These are phyloP conservation scores for Populus simonii DNA, from an alignment of 345 rosid genomes.

Conservation along the genomic window DNA sequence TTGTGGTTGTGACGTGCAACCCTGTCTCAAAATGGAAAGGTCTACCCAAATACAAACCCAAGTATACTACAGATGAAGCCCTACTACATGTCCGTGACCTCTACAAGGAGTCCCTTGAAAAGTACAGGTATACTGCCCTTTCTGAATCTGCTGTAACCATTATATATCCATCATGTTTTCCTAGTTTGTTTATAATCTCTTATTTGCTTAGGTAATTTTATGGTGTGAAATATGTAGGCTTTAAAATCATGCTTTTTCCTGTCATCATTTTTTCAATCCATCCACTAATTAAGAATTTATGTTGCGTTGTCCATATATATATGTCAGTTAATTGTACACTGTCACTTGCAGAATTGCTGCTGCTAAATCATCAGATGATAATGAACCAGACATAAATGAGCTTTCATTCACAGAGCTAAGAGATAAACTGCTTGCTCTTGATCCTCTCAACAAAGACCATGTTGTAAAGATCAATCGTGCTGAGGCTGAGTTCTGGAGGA, in stretches of 20 bases:
- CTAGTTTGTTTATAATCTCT: not conserved
- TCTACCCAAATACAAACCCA: conserved; percentile 73
- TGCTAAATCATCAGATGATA: conserved; percentile 40
- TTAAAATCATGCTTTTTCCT: not conserved
- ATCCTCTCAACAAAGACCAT: conserved; percentile 86
- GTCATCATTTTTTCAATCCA: not conserved
- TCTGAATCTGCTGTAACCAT: not conserved
- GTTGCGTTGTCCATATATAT: not conserved
- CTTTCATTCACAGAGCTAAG: conserved; percentile 85
- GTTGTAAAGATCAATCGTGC: conserved; percentile 74
- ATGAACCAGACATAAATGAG: conserved; percentile 56
- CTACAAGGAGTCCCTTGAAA: conserved; percentile 58
- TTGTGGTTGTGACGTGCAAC: conserved; percentile 90
- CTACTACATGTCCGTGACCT: conserved; percentile 67
- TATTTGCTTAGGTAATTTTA: not conserved
- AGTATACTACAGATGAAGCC: conserved; percentile 71
- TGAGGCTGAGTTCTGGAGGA: conserved; percentile 97
- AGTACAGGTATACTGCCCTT: conserved; percentile 55
- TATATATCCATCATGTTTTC: not conserved
- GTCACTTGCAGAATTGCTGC: conserved; percentile 43
- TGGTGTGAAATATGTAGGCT: not conserved
- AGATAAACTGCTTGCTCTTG: conserved; percentile 84
- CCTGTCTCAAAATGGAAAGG: conserved; percentile 89
- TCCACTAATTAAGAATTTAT: not conserved
- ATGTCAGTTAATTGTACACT: conserved; percentile 15